Conservation (phyloP, 2,329 filamentous ascomycete species). For the Colletotrichum cordylinicola region DNA sequence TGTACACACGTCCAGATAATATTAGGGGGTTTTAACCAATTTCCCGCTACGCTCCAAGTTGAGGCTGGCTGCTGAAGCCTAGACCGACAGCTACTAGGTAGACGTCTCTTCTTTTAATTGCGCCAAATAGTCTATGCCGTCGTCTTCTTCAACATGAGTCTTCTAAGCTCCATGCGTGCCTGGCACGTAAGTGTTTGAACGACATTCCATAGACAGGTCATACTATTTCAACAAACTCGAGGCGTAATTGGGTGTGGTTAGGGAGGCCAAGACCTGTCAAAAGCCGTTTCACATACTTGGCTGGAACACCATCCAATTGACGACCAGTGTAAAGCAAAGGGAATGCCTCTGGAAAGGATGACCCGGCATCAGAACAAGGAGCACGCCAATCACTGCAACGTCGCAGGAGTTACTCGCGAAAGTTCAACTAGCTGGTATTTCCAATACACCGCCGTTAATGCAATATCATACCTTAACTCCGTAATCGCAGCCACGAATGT, state of each 20-base stretch:
- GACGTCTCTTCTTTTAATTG: rapidly evolving
- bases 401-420: not conserved
- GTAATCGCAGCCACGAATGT: not conserved
- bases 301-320: not conserved
- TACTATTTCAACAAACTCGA: not conserved
- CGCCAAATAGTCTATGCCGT: not conserved
- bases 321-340: not conserved
- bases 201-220: not conserved
- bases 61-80: not conserved
- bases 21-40: not conserved
- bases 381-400: not conserved
- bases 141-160: not conserved
- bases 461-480: not conserved
- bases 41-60: not conserved
- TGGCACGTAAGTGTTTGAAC: not conserved
- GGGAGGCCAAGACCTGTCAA: not conserved
- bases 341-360: not conserved
- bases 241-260: not conserved
- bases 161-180: not conserved
- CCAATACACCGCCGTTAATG: not conserved
- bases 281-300: not conserved
- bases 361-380: not conserved
- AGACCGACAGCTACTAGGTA: not conserved
- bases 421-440: not conserved
- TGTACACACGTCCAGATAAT: not conserved